These are phyloP conservation scores for Hippophae rhamnoides DNA, from an alignment of 306 rosid species.

Conservation along the genomic window DNA sequence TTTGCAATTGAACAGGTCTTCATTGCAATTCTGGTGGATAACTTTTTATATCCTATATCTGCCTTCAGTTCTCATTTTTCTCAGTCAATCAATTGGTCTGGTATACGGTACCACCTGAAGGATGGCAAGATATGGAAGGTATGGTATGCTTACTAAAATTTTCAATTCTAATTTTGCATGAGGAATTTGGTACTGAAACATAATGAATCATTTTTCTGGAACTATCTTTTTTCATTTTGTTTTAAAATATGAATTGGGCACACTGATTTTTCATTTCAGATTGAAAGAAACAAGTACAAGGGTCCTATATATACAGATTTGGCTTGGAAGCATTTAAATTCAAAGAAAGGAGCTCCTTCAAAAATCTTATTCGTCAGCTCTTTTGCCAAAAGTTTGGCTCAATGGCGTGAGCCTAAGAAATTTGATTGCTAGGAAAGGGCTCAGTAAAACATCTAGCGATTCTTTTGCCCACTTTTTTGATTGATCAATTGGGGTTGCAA, in stretches of 20 bases:
- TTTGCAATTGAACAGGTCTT: conserved; percentile 56
- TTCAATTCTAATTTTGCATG: conserved; percentile 3
- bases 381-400: conserved; percentile 48
- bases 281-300: conserved; percentile 67
- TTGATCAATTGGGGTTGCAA: conserved; percentile 23
- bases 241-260: too few relatives aligned
- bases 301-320: conserved; percentile 76
- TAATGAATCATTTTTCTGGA: background rate
- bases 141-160: conserved; percentile 21
- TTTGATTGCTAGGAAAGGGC: conserved; percentile 43
- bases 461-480: conserved; percentile 17
- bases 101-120: conserved; percentile 72
- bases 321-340: conserved; percentile 76
- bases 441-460: background rate
- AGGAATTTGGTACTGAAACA: background rate
- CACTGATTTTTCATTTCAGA: conserved; percentile 32
- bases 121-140: conserved; percentile 84
- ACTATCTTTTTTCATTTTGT: conserved; percentile 1
- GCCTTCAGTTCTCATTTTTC: conserved; percentile 85
- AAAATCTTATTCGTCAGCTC: conserved; percentile 54
- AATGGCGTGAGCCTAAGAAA: conserved; percentile 69
- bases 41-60: conserved; percentile 77
- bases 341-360: conserved; percentile 59
- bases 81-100: conserved; percentile 95
- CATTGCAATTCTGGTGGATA: conserved; percentile 85